phyloP scores from a whole-genome alignment of 495 filamentous ascomycete genomes.

The Polyplosphaeria fusca region DNA sequence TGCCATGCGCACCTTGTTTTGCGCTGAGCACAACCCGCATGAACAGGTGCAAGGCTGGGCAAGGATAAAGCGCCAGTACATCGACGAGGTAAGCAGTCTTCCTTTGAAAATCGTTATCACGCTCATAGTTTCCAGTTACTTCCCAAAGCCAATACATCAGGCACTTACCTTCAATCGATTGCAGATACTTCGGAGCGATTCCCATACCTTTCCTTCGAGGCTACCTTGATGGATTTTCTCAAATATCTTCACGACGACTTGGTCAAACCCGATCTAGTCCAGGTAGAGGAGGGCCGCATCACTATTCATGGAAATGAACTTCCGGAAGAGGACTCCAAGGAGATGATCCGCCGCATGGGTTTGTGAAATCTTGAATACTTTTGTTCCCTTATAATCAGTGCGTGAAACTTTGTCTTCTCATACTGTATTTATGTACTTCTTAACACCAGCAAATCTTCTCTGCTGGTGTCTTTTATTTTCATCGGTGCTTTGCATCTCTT shows the following conservation, averaged over 20 bases:
- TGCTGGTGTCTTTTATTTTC: too few species aligned
- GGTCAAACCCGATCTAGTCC: conserved; percentile 34
- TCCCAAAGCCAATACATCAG: background rate
- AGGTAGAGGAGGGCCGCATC: conserved; percentile 37
- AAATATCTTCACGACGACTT: conserved; percentile 26
- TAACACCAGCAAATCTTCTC: too few species aligned
- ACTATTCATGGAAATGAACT: conserved; percentile 33
- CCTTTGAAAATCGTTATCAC: background rate
- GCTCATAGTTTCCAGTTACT: too few species aligned
- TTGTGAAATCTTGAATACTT: background rate
- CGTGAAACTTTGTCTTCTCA: too few species aligned
- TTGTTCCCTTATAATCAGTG: too few species aligned
- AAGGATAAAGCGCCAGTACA: conserved; percentile 24
- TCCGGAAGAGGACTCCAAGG: conserved; percentile 29
- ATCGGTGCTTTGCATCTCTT: too few species aligned
- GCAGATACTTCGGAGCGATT: conserved; percentile 8
- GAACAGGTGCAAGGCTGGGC: conserved; percentile 32
- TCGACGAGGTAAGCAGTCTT: conserved; percentile 18
- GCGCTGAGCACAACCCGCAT: conserved; percentile 2
- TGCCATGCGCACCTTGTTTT: conserved; percentile 29
- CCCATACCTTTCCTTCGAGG: conserved; percentile 30
- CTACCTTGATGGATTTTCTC: conserved; percentile 29
- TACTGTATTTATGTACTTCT: too few species aligned
- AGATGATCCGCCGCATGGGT: conserved; percentile 32
- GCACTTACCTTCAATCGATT: conserved; percentile 18